Evolutionary conservation across 176 grass and related monocot species (phyloP).

Genomic region (Oryza meyeriana): DNA sequence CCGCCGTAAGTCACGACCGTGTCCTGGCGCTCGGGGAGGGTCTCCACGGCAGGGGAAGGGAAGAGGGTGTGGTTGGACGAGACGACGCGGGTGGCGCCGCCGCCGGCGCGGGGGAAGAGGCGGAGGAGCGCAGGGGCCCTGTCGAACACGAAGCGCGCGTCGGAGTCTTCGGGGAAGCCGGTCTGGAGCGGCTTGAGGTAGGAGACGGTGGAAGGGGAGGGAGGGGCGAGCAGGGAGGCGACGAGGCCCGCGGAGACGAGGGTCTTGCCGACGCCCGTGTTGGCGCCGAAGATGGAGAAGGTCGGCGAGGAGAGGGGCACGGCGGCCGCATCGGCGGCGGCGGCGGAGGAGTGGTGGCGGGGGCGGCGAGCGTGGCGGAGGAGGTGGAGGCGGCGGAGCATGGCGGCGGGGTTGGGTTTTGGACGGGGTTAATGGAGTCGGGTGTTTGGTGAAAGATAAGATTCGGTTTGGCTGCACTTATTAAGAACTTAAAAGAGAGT

Average conservation of each 20-base stretch:
- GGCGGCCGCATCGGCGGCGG: background rate
- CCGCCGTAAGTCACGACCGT: conserved; percentile 23
- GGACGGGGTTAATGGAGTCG: background rate
- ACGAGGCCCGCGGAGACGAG: conserved; percentile 78
- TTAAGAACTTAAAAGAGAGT: too few relatives aligned
- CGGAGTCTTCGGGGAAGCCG: conserved; percentile 78
- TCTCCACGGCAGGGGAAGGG: conserved; percentile 43
- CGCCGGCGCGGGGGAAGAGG: background rate
- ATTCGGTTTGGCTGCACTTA: too few relatives aligned
- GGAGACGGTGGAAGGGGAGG: conserved; percentile 30
- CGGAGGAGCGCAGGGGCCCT: conserved; percentile 45
- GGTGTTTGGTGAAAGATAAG: too few relatives aligned
- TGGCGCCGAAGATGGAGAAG: conserved; percentile 76
- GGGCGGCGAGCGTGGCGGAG: conserved; percentile 5
- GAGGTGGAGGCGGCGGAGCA: conserved; percentile 25
- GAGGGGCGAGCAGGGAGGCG: conserved; percentile 46
- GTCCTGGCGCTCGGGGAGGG: conserved; percentile 34
- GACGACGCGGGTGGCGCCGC: conserved; percentile 33
- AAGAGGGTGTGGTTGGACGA: conserved; percentile 63
- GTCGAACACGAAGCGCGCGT: conserved; percentile 66
- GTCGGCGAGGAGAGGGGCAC: conserved; percentile 49
- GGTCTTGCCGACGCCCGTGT: conserved; percentile 95
- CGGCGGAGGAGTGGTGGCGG: background rate
- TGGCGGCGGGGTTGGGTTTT: conserved; percentile 29
- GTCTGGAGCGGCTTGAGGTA: conserved; percentile 96